Base-by-base conservation (phyloP, 495 filamentous ascomycete species). In the Penicillium mononematosum region DNA sequence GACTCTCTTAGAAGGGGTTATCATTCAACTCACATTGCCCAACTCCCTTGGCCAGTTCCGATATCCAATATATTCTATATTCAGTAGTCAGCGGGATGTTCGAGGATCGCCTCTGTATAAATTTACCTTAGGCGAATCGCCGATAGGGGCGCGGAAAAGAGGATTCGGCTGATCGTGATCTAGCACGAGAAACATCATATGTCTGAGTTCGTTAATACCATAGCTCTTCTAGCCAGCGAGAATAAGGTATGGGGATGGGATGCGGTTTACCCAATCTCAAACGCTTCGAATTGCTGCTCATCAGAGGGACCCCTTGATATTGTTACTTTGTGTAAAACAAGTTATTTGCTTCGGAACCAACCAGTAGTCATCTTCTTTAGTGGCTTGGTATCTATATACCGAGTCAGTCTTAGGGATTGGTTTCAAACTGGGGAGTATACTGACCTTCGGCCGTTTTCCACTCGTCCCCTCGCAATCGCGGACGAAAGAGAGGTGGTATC, bases 51-150 rank as follows among this genome's bases (percentile, higher is more conserved):
- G 3, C 60, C 60, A 29, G 60, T 63, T 43, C 60, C 60, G 45
- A 63, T 59, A 16, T 63, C 63, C 19, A 65, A 39, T 52, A 65
- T 65, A 42, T 63, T 39, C 63, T 65, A 38, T 42, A 65, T 58
- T 45, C 6, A 3, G 6, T n/a, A 2, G 20, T 55, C 45, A 59
- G 50, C 38, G 25, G 27, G 10, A 45, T 19, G 20, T 50, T 39
- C 20, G 11, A 55, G 14, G 7, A 43, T 24, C n/a, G 19, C 29
- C 38, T 48, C 10, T 14, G 38, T 31, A 24, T 54, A 34, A 16
- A 44, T 19, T 32, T 19, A 64, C 62, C 62, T 61, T 55, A 8
- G 62, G 62, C 17, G 58, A 46, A 17, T 58, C 32, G 7, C 45
- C 51, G 20, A 64, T 64, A 32, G 62, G 62, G 17, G 61, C 43